A percentile compares a stretch with the other conserved stretches of the same genome.
phyloP scores from a whole-genome alignment of 257 asterid genomes.

The Salvia hispanica region DNA sequence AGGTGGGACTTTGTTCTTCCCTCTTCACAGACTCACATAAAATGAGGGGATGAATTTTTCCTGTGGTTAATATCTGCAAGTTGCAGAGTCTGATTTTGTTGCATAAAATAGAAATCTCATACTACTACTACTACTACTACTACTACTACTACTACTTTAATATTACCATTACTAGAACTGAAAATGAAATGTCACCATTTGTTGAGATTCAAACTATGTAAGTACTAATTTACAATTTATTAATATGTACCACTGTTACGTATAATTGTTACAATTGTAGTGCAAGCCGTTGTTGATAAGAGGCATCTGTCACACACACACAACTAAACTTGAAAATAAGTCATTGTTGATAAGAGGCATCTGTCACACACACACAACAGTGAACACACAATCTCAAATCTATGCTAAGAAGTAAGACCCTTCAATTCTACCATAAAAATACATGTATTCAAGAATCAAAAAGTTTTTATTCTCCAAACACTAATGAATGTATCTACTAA shows the following conservation, averaged over 20 bases:
- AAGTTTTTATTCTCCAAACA: background rate
- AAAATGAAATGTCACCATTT: no score
- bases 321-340: no score
- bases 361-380: background rate
- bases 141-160: no score
- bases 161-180: no score
- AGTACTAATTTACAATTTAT: no score
- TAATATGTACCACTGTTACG: no score
- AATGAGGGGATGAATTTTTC: background rate
- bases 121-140: no score
- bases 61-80: background rate
- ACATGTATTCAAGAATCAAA: background rate
- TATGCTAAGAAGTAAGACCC: background rate
- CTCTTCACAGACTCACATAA: conserved; percentile 39
- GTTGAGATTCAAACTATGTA: no score
- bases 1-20: conserved; percentile 42
- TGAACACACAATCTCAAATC: background rate
- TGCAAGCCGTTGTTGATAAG: no score
- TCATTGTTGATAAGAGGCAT: background rate
- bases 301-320: background rate
- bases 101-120: no score
- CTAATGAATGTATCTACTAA: background rate
- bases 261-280: no score
- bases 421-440: background rate
- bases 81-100: no score